Evolutionary conservation across 306 rosid species (phyloP), one percentile per base, ranked within the genome.

Genomic region (Alnus glutinosa): DNA sequence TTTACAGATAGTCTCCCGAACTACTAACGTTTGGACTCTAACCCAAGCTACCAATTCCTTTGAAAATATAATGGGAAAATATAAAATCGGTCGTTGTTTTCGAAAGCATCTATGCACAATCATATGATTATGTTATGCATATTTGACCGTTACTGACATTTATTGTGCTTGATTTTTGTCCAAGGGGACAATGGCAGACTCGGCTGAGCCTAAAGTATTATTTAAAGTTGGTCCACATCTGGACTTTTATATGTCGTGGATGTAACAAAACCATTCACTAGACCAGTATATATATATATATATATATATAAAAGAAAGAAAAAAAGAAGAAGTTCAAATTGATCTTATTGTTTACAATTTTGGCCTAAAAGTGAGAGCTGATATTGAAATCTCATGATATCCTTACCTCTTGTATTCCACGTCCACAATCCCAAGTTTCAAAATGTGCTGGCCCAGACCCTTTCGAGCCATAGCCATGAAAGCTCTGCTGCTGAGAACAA

Each of bases 361-460:
- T 28, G 12, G 42, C 11, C 32, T 3, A 8, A 5, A 12, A 3
- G 47, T 55, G 14, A 42, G 47, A 30, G 55, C 11, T 12, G 15
- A 14, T 5, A 75, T 2, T 34, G 12, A 48, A 44, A 42, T 68
- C 10, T 66, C 52, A 59, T 18, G 71, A 57, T 49, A 75, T 36
- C 81, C 76, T 63, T 73, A 94, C 99, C 98, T 90, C 80, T 88
- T 90, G 58, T 91, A 88, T 78, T 95, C 97, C 52, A 95, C 90
- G 55, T 93, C 96, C 6, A 87, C 83, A 78, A 88, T 81, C 63
- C 97, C 98, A 68, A 75, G 92, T 47, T 86, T 89, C 83, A 91
- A 47, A 72, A 89, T 58, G 48, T 84, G 71, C 51, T 78, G 70
- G 42, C 73, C 87, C 84, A 10, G 75, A 2, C 85, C 97, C 76